Conservation (phyloP, 1,284 basidiomycete species). For the Trichosporon asahii region DNA sequence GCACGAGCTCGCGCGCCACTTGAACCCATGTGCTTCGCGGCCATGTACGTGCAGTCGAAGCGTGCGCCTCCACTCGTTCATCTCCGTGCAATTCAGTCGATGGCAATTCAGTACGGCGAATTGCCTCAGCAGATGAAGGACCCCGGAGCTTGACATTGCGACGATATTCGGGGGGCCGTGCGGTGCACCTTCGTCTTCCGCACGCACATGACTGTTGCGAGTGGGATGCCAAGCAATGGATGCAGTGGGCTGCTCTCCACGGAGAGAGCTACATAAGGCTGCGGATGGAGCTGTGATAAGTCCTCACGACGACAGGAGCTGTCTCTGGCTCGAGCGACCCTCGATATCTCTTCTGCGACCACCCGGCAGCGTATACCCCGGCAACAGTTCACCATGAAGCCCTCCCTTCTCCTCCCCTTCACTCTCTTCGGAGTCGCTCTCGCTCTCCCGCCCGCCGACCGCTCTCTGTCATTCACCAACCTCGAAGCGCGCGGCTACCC, state of each 20-base stretch:
- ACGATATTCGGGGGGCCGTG: too few relatives aligned
- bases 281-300: not conserved
- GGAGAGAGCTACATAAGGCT: not conserved
- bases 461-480: not conserved
- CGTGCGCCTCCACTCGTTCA: not conserved
- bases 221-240: not conserved
- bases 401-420: not conserved
- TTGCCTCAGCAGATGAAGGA: not conserved
- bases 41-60: not conserved
- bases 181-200: too few relatives aligned
- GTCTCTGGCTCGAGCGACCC: not conserved
- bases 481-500: constrained; percentile 1
- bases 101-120: not conserved
- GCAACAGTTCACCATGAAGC: not conserved
- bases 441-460: not conserved
- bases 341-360: not conserved
- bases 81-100: not conserved
- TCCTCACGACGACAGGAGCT: not conserved
- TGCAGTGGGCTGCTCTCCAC: not conserved
- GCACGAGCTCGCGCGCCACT: not conserved
- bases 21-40: not conserved
- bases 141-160: too few relatives aligned
- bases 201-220: not conserved
- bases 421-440: not conserved
- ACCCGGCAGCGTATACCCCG: not conserved